A percentile compares a stretch with the other conserved stretches of the same genome.
These are phyloP conservation scores for Alternaria incomplexa DNA, from an alignment of 2,329 filamentous ascomycete species.

Conservation along the genomic window DNA sequence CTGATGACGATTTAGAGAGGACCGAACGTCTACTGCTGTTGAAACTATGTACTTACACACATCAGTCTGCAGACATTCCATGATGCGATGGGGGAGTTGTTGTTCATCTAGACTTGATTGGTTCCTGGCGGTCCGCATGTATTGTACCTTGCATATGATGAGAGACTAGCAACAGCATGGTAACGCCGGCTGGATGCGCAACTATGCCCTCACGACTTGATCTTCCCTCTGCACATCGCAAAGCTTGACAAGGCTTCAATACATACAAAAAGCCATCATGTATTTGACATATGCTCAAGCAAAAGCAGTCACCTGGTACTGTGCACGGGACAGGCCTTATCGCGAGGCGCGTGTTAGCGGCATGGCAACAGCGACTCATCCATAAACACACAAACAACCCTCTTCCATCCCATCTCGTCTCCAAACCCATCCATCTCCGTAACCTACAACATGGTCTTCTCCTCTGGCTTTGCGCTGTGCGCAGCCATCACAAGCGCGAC, in stretches of 20 bases:
- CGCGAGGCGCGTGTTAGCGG: conserved; percentile 28
- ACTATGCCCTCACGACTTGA: neutral
- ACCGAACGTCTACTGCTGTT: neutral
- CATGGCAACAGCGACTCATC: conserved; percentile 28
- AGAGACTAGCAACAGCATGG: neutral
- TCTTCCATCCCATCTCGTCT: conserved; percentile 14
- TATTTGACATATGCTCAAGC: neutral
- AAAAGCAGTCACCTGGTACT: neutral
- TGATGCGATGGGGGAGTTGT: neutral
- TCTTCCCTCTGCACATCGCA: neutral
- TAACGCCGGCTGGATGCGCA: neutral
- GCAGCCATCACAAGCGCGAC: conserved; percentile 33
- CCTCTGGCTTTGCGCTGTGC: conserved; percentile 35
- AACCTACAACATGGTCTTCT: conserved; percentile 34
- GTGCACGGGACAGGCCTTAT: conserved; percentile 35
- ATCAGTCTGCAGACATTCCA: neutral
- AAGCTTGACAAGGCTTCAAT: neutral
- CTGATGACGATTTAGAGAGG: neutral
- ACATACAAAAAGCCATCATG: neutral
- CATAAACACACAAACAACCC: conserved; percentile 23
- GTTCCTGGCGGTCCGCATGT: neutral
- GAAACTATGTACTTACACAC: neutral
- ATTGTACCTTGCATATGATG: neutral
- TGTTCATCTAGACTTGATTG: neutral
- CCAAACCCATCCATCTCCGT: conserved; percentile 2